A percentile compares a stretch with the other conserved stretches of the same genome.
These are phyloP conservation scores for Populus deltoides DNA, from an alignment of 345 rosid species.

Conservation along the genomic window DNA sequence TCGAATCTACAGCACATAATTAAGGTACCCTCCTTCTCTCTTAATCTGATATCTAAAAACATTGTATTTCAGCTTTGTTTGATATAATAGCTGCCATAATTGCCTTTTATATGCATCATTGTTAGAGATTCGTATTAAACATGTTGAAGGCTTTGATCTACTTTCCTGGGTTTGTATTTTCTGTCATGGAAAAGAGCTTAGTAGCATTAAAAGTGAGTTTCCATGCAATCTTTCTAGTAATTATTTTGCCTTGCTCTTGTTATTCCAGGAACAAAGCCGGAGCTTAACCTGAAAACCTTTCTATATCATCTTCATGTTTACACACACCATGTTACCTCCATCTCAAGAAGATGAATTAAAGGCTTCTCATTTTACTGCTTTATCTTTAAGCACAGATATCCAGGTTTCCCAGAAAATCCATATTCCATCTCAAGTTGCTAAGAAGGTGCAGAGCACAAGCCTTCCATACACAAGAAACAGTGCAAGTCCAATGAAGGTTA, in stretches of 20 bases:
- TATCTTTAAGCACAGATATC: constrained; percentile 15
- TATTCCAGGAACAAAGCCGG: not conserved
- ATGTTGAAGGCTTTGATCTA: too few species aligned
- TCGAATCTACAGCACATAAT: too few species aligned
- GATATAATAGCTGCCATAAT: too few species aligned
- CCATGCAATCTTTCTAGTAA: too few species aligned
- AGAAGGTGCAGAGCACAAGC: not conserved
- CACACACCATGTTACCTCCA: not conserved
- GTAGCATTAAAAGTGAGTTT: too few species aligned
- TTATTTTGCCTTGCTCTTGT: not conserved
- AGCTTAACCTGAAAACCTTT: not conserved
- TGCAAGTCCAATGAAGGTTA: not conserved
- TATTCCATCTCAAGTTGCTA: not conserved
- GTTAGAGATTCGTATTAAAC: too few species aligned
- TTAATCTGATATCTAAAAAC: too few species aligned
- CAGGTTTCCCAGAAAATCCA: not conserved
- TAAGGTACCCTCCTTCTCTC: too few species aligned
- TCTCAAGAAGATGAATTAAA: not conserved
- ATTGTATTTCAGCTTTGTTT: too few species aligned
- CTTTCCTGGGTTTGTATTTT: too few species aligned
- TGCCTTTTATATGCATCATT: too few species aligned
- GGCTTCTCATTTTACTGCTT: not conserved
- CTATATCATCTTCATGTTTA: not conserved
- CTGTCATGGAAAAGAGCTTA: too few species aligned
- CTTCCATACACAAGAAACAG: not conserved